phyloP scores from a whole-genome alignment of 306 rosid species.

The Quercus gilva region DNA sequence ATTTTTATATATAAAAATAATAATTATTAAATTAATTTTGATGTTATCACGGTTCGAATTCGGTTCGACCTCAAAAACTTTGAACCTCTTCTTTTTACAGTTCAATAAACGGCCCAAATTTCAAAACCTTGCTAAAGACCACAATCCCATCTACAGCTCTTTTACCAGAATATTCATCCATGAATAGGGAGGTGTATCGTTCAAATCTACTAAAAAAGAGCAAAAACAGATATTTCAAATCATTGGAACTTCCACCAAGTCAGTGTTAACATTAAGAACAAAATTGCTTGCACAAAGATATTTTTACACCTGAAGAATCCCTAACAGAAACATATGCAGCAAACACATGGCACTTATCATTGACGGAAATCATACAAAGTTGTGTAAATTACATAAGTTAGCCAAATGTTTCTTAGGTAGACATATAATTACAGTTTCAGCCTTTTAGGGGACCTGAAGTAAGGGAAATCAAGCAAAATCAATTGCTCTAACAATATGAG shows the following conservation, averaged over 20 bases:
- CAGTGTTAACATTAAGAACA: background rate
- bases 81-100: too few relatives aligned
- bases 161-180: constrained; percentile 87
- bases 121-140: constrained; percentile 53
- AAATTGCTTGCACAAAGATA: background rate
- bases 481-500: background rate
- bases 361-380: background rate
- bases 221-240: background rate
- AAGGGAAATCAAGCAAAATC: background rate
- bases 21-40: too few relatives aligned
- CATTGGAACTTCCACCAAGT: background rate
- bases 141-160: constrained; percentile 57
- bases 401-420: background rate
- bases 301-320: background rate
- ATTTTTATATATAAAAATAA: too few relatives aligned
- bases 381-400: background rate
- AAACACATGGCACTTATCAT: background rate
- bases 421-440: background rate
- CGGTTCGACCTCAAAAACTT: too few relatives aligned
- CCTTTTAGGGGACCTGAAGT: background rate
- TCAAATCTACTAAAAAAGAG: constrained; percentile 44
- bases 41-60: too few relatives aligned
- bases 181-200: constrained; percentile 28
- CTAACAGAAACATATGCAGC: background rate
- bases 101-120: too few relatives aligned